Percentiles rank a stretch among this genome's conserved stretches.
Conservation (phyloP, 495 filamentous ascomycete genomes). For the Saxophila tyrrhenica region DNA sequence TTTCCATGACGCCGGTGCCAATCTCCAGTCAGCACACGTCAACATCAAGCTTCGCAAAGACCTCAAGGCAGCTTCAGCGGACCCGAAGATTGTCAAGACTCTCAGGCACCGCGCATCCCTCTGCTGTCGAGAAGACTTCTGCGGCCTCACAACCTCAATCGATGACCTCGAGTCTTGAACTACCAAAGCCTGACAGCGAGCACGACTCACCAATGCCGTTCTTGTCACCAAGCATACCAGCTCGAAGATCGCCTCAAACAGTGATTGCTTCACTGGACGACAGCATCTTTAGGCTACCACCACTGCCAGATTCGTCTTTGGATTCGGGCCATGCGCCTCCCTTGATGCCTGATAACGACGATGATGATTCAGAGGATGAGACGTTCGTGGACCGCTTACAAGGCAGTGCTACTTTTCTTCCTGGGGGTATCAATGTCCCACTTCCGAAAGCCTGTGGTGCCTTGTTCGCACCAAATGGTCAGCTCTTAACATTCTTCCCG, state of each 20-base stretch:
- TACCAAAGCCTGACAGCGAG: constrained; percentile 2
- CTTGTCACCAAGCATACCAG: constrained; percentile 13
- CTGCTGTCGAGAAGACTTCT: not conserved
- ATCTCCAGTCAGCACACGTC: not conserved
- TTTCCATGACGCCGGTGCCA: not conserved
- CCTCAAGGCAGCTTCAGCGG: constrained; percentile 8
- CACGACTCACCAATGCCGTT: constrained; percentile 12
- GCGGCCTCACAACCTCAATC: not conserved
- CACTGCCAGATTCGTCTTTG: constrained; percentile 7
- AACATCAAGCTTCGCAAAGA: not conserved
- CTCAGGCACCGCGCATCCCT: not conserved
- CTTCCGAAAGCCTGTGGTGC: constrained; percentile 21
- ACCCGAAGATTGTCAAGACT: not conserved
- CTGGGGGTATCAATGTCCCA: constrained; percentile 20
- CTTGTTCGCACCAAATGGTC: constrained; percentile 19
- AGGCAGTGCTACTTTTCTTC: constrained; percentile 6
- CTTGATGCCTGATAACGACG: not conserved
- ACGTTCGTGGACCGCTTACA: constrained; percentile 3
- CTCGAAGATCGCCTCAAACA: constrained; percentile 6
- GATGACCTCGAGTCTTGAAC: constrained; percentile 12
- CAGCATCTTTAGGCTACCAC: not conserved
- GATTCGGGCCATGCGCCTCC: not conserved
- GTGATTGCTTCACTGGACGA: constrained; percentile 2
- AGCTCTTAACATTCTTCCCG: constrained; percentile 19
- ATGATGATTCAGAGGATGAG: constrained; percentile 19